Evolutionary conservation across 176 grass and related monocot genomes (phyloP), one percentile per base, ranked within the genome.

Genomic region (Calamus simplicifolius): DNA sequence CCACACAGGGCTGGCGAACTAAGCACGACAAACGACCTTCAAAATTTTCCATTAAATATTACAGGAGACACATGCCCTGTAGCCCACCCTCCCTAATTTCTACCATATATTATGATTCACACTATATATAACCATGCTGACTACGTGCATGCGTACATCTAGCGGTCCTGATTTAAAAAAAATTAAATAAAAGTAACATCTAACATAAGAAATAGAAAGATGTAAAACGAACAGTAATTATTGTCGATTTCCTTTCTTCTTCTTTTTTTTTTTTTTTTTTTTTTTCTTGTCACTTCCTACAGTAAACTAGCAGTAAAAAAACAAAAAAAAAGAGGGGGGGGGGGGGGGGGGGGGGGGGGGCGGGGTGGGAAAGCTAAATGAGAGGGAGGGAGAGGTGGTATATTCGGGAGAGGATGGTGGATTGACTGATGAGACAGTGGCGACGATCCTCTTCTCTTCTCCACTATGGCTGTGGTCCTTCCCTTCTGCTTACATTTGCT

Each of bases 391-490:
- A 49, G n/a, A 28, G 14, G 15, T 49, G 48, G 16, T 49, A 52
- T 57, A 71, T 55, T 31, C 48, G 68, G 49, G 27, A 68, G 66
- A 87, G 55, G 58, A 69, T 69, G 50, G 50, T 31, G 13, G 21
- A 79, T 48, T 69, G 50, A 56, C 27, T 7, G 21, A 79, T 48
- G 51, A 62, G 5, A 43, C 38, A 62, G 48, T 52, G 29, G 54
- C 64, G 62, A 75, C 38, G 70, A 66, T 61, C 67, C 67, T 74
- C 49, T 79, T 67, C 58, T 48, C 73, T 35, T 60, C 25, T 76
- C 54, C 18, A 59, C 51, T 58, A 59, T 71, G 79, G 76, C 68
- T 71, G 74, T 66, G 56, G 25, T 56, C 29, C 48, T 58, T 48
- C 71, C 57, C 58, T 72, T 64, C 60, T 51, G 38, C 49, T 76